Evolutionary conservation across 192 early-diverging fungal genomes (phyloP), one percentile per base, ranked within the genome.

Genomic region (Entomortierella chlamydospora): DNA sequence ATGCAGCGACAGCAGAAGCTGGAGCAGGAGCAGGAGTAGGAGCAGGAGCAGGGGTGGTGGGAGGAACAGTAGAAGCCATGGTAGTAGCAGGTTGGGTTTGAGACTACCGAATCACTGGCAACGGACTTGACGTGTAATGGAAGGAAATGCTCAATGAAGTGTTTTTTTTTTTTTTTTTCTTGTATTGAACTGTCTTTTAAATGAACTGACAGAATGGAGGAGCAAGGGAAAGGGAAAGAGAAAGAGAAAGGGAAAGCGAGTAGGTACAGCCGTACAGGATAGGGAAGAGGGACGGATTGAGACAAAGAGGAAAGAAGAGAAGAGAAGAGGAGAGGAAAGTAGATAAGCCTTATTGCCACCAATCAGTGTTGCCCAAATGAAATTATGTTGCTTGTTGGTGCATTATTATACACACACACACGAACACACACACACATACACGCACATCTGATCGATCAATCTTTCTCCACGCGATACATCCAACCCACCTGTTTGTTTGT

Each of bases 231-330:
- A 41, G 33, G 13, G 34, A 51, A 20, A 53, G 25, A 54, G 18
- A 20, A 18, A 47, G 42, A 18, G 22, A 42, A 37, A 47, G 13
- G 11, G 43, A 47, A 18, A n/a, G 18, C n/a, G n/a, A n/a, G n/a
- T n/a, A n/a, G n/a, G 52, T 8, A 20, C 18, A 31, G 17, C 49
- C 29, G 54, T 41, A 28, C 29, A 18, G 49, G 56, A 47, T 23
- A 59, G 60, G 61, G 51, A 50, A 42, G 56, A 64, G 49, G 55
- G 56, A 72, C 37, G 49, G 45, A 47, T 47, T 47, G 56, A 37
- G 53, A 64, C 28, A 34, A 56, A 18, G 62, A 30, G 43, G 53
- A 56, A 51, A 58, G 42, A 33, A 64, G 50, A n/a, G 42, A 61
- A 65, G 26, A 26, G 33, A 42, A 31, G 20, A 22, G 47, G 25